Base-by-base conservation (phyloP, 2,329 filamentous ascomycete genomes). In the Myrmaecium sp. region DNA sequence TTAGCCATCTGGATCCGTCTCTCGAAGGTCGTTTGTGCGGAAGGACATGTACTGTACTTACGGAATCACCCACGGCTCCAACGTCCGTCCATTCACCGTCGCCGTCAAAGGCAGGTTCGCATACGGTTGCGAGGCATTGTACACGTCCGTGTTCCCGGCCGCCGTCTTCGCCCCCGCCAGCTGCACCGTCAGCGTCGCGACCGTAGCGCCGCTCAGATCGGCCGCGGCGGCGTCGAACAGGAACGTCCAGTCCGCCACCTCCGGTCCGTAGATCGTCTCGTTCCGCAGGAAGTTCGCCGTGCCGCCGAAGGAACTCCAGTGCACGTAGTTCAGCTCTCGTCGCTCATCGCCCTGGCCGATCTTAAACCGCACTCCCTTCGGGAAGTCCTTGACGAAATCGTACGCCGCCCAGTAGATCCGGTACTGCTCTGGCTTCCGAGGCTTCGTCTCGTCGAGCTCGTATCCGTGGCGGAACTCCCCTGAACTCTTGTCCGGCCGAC, bases 271-370 rank as follows among this genome's bases (percentile, higher is more conserved):
- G 2, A 34, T 26, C 4, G 55, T 44, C 23, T 57, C 47, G 1
- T 53, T 44, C 1, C 64, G 53, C 3, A 54, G 28, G 9, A 44
- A 57, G 42, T 69, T 63, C 1, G 53, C 64, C 15, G 62, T 51
- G 5, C 64, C 63, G 1, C 69, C 68, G 36, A 70, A 74, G 6
- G 69, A 66, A 30, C 61, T 65, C 71, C 69, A 75, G 41, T 75
- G 71, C 4, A 74, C 62, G 29, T 73, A 73, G 44, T 75, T 75
- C 32, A 71, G 53, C 36, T 70, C 65, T 7, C 48, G 42, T 0
- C 46, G 47, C 11, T 52, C 52, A 14, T 65, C 45, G 32, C 58
- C 62, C 39, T 60, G 45, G 6, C 69, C 68, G 2, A 75, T 59
- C 9, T 59, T 57, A 47, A 65, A 76, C 13, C 51, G 55, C 1